Evolutionary conservation across 2,329 filamentous ascomycete species (phyloP).

Genomic region (Colletotrichum kahawae): DNA sequence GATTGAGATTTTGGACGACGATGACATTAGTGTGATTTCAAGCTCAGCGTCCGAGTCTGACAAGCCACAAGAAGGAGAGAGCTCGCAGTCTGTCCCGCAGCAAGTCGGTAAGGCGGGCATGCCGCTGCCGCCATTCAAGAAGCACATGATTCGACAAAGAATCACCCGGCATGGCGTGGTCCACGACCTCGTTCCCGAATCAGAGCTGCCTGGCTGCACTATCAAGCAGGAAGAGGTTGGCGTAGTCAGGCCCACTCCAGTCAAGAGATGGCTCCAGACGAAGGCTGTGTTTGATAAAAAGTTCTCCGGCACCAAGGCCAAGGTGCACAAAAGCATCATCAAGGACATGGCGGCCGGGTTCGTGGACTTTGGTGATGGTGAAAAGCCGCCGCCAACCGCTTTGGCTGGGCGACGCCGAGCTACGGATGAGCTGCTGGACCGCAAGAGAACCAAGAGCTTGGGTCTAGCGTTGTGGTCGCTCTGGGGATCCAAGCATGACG

Average conservation of each 20-base stretch:
- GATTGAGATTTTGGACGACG: constrained; percentile 83
- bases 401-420: constrained; percentile 72
- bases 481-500: constrained; percentile 90
- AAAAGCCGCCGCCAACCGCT: constrained; percentile 83
- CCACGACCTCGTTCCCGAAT: constrained; percentile 67
- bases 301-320: constrained; percentile 72
- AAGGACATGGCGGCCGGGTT: constrained; percentile 77
- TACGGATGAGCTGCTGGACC: constrained; percentile 50
- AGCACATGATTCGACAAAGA: constrained; percentile 91
- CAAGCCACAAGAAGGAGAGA: constrained; percentile 27
- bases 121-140: constrained; percentile 76
- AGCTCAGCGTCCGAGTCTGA: constrained; percentile 52
- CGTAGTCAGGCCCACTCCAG: constrained; percentile 78
- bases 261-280: constrained; percentile 82
- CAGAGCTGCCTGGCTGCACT: constrained; percentile 69
- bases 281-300: constrained; percentile 75
- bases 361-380: constrained; percentile 71
- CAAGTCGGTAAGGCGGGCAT: constrained; percentile 88
- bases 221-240: constrained; percentile 72
- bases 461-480: constrained; percentile 83
- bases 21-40: constrained; percentile 77
- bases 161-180: constrained; percentile 81
- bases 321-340: constrained; percentile 74
- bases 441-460: constrained; percentile 69
- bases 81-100: constrained; percentile 22